Conservation (phyloP, 768 basidiomycete genomes). For the Suillus occidentalis region DNA sequence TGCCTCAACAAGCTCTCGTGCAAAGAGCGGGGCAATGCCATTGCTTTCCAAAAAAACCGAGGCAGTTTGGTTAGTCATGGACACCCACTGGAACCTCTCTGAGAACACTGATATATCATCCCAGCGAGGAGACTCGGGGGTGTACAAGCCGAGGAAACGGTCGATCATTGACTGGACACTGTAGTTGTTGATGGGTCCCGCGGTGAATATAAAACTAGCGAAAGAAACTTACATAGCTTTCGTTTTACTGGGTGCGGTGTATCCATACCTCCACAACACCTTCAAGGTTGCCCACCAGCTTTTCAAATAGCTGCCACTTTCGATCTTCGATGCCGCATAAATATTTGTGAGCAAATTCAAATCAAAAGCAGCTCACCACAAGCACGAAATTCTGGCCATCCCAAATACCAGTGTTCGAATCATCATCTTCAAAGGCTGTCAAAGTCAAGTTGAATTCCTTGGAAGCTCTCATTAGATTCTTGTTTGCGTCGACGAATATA, state of each 20-base stretch:
- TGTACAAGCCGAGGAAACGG: constrained; percentile 57
- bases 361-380: constrained; percentile 43
- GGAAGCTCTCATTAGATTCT: constrained; percentile 69
- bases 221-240: constrained; percentile 47
- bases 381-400: constrained; percentile 75
- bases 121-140: constrained; percentile 56
- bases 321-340: constrained; percentile 34
- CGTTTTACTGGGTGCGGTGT: constrained; percentile 55
- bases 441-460: constrained; percentile 75
- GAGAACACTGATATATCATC: constrained; percentile 59
- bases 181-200: neutral
- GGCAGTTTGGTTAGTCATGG: constrained; percentile 50
- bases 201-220: neutral
- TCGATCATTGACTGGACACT: constrained; percentile 60
- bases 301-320: constrained; percentile 36
- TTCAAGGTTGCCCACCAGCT: constrained; percentile 75
- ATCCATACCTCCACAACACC: constrained; percentile 77
- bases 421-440: constrained; percentile 50
- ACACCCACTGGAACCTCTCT: constrained; percentile 48
- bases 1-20: constrained; percentile 74
- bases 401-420: constrained; percentile 65
- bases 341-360: neutral
- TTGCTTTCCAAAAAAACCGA: constrained; percentile 54
- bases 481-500: constrained; percentile 82
- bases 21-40: constrained; percentile 58